phyloP scores from a whole-genome alignment of 2,329 filamentous ascomycete species.

The Aspergillus eucalypticola region DNA sequence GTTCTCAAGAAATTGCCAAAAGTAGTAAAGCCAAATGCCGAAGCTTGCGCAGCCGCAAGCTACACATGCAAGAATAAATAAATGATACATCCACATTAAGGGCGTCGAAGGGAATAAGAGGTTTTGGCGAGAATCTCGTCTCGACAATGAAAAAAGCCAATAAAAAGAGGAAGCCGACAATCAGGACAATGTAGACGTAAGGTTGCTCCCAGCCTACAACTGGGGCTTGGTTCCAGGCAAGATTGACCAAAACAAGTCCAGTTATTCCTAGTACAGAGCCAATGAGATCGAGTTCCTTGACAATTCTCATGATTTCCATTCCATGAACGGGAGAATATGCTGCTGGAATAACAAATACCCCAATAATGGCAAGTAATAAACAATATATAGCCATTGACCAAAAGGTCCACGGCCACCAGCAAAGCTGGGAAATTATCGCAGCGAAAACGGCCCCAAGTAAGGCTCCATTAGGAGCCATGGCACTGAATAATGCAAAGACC shows the following conservation, averaged over 20 bases:
- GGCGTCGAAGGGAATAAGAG: too few relatives aligned
- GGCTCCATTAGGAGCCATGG: constrained; percentile 46
- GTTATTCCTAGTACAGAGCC: constrained; percentile 51
- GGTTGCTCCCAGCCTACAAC: constrained; percentile 59
- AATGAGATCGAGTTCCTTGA: constrained; percentile 36
- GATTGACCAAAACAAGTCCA: constrained; percentile 61
- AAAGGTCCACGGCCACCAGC: constrained; percentile 55
- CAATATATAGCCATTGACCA: constrained; percentile 34
- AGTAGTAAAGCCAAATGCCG: constrained; percentile 43
- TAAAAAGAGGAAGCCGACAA: constrained; percentile 59
- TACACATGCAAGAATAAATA: constrained; percentile 40
- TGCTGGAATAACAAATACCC: constrained; percentile 26
- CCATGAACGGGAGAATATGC: background rate
- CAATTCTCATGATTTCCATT: background rate
- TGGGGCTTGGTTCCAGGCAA: constrained; percentile 66
- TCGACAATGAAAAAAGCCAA: constrained; percentile 56
- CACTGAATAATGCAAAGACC: constrained; percentile 54
- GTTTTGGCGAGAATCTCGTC: constrained; percentile 49
- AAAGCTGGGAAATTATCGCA: constrained; percentile 35
- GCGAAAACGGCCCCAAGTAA: constrained; percentile 42
- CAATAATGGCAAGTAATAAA: constrained; percentile 32
- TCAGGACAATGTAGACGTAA: constrained; percentile 57
- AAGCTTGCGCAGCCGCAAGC: constrained; percentile 42
- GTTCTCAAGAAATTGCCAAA: constrained; percentile 7
- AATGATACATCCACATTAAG: constrained; percentile 30